Evolutionary conservation across 257 asterid species (phyloP).

Genomic region (Paraleonurus japonicus): DNA sequence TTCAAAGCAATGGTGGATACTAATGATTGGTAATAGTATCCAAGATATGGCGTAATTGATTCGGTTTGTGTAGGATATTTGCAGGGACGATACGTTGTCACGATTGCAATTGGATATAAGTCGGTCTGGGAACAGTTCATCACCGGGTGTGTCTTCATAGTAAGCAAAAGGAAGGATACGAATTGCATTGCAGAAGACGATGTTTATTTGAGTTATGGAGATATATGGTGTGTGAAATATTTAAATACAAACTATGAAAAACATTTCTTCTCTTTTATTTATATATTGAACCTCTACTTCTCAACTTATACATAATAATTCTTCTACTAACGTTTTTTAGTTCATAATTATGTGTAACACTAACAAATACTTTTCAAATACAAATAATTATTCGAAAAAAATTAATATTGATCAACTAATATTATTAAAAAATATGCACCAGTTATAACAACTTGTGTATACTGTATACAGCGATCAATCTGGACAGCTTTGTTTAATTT

Average conservation of each 20-base stretch:
- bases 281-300: constrained; percentile 1
- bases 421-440: too few relatives aligned
- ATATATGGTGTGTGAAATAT: constrained; percentile 19
- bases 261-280: constrained; percentile 9
- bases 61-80: constrained; percentile 56
- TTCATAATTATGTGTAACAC: not conserved
- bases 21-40: too few relatives aligned
- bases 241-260: constrained; percentile 10
- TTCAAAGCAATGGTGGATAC: too few relatives aligned
- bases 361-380: not conserved
- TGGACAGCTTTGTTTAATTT: not conserved
- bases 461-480: too few relatives aligned
- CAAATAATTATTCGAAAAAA: too few relatives aligned
- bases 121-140: constrained; percentile 76
- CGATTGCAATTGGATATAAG: constrained; percentile 68
- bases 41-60: too few relatives aligned
- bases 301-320: constrained; percentile 5
- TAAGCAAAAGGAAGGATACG: not conserved
- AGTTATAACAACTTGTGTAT: too few relatives aligned
- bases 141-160: constrained; percentile 75
- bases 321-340: not conserved
- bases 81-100: constrained; percentile 65
- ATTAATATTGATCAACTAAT: too few relatives aligned
- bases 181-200: constrained; percentile 20
- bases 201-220: constrained; percentile 36